Conservation (phyloP, 768 basidiomycete species). For the Piloderma croceum region DNA sequence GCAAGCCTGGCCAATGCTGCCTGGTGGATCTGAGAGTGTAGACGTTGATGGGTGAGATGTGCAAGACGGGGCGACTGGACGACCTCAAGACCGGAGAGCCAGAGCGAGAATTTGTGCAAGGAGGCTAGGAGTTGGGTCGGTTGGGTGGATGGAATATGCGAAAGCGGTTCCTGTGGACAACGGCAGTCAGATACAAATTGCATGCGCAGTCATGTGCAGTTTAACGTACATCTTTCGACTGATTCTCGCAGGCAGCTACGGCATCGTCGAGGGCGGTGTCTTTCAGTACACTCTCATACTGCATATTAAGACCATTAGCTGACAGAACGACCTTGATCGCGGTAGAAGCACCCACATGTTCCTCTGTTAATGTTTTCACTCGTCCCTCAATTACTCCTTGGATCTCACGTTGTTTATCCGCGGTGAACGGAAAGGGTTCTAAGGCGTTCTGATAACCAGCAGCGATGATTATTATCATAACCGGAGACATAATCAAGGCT, state of each 20-base stretch:
- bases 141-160: conserved; percentile 63
- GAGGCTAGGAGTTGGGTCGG: conserved; percentile 57
- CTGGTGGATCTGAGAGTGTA: conserved; percentile 71
- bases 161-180: conserved; percentile 56
- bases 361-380: conserved; percentile 61
- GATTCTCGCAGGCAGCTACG: conserved; percentile 37
- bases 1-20: conserved; percentile 66
- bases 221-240: conserved; percentile 34
- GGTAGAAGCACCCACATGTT: conserved; percentile 60
- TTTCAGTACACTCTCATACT: conserved; percentile 46
- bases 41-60: conserved; percentile 58
- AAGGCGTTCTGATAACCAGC: conserved; percentile 47
- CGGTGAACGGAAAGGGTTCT: conserved; percentile 64
- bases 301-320: no score
- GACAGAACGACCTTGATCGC: background rate
- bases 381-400: conserved; percentile 55
- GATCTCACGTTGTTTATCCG: conserved; percentile 51
- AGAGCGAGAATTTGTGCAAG: conserved; percentile 68
- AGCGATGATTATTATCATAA: background rate
- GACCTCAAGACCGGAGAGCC: conserved; percentile 80
- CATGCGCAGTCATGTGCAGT: background rate
- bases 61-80: conserved; percentile 76
- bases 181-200: background rate
- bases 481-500: background rate
- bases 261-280: conserved; percentile 51